Evolutionary conservation across 2,329 filamentous ascomycete species (phyloP).

Genomic region (Penicillium nordicum): DNA sequence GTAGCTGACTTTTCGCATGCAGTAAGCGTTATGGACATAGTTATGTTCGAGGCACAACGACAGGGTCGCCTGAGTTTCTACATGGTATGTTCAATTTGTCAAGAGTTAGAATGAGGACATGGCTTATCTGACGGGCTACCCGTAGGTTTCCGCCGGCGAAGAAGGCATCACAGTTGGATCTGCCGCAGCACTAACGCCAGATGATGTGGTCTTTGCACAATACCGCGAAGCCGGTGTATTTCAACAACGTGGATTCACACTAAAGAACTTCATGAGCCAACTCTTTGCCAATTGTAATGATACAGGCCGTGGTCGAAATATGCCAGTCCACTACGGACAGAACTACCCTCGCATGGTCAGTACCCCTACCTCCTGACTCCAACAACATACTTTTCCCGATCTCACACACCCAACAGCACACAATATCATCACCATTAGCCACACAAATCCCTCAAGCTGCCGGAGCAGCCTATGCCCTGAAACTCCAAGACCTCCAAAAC

Average conservation of each 20-base stretch:
- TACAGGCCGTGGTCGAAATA: constrained; percentile 77
- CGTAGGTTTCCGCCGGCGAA: constrained; percentile 73
- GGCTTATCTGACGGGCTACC: neutral
- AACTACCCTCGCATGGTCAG: constrained; percentile 75
- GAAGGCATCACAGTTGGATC: constrained; percentile 91
- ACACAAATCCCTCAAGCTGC: constrained; percentile 87
- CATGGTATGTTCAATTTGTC: constrained; percentile 60
- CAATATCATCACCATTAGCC: constrained; percentile 78
- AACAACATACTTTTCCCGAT: neutral
- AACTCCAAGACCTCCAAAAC: constrained; percentile 71
- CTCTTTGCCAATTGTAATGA: constrained; percentile 86
- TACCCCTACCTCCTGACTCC: constrained; percentile 10
- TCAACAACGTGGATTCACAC: constrained; percentile 78
- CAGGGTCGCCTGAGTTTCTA: constrained; percentile 95
- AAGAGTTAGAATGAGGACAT: no score
- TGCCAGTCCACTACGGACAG: constrained; percentile 96
- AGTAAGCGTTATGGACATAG: constrained; percentile 85
- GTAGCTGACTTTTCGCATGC: constrained; percentile 12
- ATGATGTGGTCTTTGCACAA: constrained; percentile 89
- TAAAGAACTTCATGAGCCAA: constrained; percentile 92
- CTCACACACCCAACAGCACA: constrained; percentile 64
- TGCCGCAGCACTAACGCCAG: constrained; percentile 74
- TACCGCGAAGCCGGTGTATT: constrained; percentile 94
- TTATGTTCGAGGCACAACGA: constrained; percentile 97
- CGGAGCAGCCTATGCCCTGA: constrained; percentile 82